Percentiles rank a stretch among this genome's conserved stretches.
phyloP scores from a whole-genome alignment of 1,284 basidiomycete species.

The Marasmius tenuissimus region DNA sequence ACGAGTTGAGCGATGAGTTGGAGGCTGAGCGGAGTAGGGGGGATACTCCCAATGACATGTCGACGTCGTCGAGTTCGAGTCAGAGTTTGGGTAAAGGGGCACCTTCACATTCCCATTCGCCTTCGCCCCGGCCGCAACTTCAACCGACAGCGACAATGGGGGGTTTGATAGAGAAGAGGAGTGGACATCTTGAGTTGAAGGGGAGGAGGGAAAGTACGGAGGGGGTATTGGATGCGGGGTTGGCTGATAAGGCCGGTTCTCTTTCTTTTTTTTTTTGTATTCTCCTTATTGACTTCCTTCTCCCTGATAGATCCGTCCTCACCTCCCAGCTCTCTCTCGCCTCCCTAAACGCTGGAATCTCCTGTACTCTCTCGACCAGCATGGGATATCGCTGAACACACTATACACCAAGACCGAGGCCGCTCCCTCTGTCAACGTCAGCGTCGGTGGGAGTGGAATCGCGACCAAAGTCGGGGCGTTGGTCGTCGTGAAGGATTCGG shows the following conservation, averaged over 20 bases:
- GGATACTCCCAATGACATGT: no score
- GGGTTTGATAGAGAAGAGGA: constrained; percentile 43
- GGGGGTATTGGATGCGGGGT: constrained; percentile 48
- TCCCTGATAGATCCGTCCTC: constrained; percentile 57
- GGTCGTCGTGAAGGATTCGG: constrained; percentile 59
- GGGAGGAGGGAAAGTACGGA: constrained; percentile 58
- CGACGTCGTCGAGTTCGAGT: not conserved
- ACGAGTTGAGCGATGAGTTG: constrained; percentile 32
- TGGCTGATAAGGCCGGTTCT: constrained; percentile 61
- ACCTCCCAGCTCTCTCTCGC: constrained; percentile 80
- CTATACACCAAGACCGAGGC: constrained; percentile 71
- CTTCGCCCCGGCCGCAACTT: no score
- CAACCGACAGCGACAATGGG: constrained; percentile 20
- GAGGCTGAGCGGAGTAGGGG: constrained; percentile 11
- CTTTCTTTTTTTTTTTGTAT: constrained; percentile 2
- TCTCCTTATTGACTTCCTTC: constrained; percentile 1
- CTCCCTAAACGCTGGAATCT: constrained; percentile 83
- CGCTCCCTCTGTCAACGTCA: constrained; percentile 12
- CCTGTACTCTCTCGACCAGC: constrained; percentile 92
- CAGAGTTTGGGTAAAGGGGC: not conserved
- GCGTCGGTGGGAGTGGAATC: constrained; percentile 19
- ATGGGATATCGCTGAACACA: constrained; percentile 91
- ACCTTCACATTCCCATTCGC: no score
- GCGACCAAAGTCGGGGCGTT: constrained; percentile 40
- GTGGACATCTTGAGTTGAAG: constrained; percentile 43